phyloP scores from a whole-genome alignment of 371 early-diverging fungal genomes.

The Syncephalastrum contaminatum region DNA sequence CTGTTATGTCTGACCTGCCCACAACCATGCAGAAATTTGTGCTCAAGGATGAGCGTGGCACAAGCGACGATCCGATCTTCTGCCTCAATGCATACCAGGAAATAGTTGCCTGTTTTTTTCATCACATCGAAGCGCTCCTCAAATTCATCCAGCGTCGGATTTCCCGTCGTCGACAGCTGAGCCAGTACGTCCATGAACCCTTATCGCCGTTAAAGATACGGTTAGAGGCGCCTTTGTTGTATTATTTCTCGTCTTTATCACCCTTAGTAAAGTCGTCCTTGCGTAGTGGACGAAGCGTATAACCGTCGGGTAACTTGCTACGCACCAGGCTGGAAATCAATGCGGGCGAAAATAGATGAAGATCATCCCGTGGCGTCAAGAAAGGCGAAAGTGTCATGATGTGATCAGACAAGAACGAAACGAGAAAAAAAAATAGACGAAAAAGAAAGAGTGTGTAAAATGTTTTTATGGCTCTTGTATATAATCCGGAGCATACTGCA shows the following conservation, averaged over 20 bases:
- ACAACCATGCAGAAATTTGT: conserved; percentile 86
- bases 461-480: no score
- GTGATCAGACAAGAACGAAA: conserved; percentile 5
- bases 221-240: neutral
- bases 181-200: conserved; percentile 12
- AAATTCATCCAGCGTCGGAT: conserved; percentile 39
- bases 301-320: conserved; percentile 66
- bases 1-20: conserved; percentile 63
- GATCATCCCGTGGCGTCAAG: conserved; percentile 1
- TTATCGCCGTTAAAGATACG: neutral
- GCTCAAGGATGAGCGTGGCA: conserved; percentile 92
- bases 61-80: conserved; percentile 71
- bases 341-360: conserved; percentile 56
- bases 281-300: conserved; percentile 74
- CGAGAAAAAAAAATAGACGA: conserved; percentile 7
- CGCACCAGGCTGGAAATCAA: conserved; percentile 72
- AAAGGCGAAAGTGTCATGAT: conserved; percentile 10
- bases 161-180: conserved; percentile 10
- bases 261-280: conserved; percentile 72
- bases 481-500: no score
- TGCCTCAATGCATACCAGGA: conserved; percentile 75
- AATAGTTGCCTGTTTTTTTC: conserved; percentile 61
- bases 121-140: conserved; percentile 67
- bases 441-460: neutral
- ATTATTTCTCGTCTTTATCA: neutral